Base-by-base conservation (phyloP, 2,329 filamentous ascomycete genomes). In the Claviceps digitariae region DNA sequence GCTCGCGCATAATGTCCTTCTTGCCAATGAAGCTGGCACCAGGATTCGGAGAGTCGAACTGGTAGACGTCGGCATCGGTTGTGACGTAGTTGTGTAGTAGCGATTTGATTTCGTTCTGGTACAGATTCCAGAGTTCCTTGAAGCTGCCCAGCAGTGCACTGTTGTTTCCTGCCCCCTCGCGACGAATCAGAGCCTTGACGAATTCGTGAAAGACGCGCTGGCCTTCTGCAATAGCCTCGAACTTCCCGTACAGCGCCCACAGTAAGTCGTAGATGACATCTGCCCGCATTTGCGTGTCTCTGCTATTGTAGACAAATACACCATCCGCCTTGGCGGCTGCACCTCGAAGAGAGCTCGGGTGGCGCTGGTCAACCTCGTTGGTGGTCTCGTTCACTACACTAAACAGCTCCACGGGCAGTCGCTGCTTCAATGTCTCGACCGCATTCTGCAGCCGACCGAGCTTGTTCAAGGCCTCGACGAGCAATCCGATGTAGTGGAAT, bases 101-200 rank as follows among this genome's bases (percentile, higher is more conserved):
- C 5, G 90, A 94, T 44, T 90, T 82, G 59, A 98, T 97, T 75
- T 98, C 93, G 68, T 94, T 97, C 65, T 98, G 93, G 63, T 96
- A 91, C 8, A 98, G 74, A 64, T 96, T 95, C 94, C 94, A 98
- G 43, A 98, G 73, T 69, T 97, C 93, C 63, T 91, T 93, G 70
- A 98, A 98, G 53, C 90, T 90, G 53, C 89, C 84, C 6, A 89
- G 84, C 50, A 97, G 76, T 1, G 80, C 77, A 43, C 72, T 77
- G 60, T 81, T 72, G 72, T 84, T 73, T 67, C 82, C 68, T 17
- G 74, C 74, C 4, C 86, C 86, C 64, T 97, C 90, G 50, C 94
- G 82, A 57, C 84, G 82, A 52, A 91, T 82, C 55, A 98, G 87
- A 1, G 87, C 87, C 57, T 85, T 85, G 63, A 96, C 85, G 48